Conservation (phyloP, 306 rosid genomes). For the Acacia acuminata region DNA sequence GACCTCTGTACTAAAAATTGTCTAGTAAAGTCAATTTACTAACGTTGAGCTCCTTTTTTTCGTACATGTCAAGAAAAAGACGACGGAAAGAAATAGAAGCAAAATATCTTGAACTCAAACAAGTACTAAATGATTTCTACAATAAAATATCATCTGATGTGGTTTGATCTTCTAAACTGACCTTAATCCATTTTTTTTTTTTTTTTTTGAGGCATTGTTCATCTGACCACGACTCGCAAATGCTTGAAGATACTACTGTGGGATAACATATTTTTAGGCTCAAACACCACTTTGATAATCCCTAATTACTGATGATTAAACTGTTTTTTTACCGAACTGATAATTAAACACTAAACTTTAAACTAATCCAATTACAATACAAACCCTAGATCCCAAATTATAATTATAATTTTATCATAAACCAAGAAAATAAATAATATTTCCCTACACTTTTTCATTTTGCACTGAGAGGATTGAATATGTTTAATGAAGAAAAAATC, state of each 20-base stretch:
- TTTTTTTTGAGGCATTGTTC: background rate
- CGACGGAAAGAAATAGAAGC: background rate
- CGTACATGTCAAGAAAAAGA: background rate
- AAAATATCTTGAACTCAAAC: background rate
- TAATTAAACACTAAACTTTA: background rate
- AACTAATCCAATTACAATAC: background rate
- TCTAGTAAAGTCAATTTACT: background rate
- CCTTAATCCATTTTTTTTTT: background rate
- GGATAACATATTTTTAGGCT: background rate
- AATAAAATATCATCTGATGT: background rate
- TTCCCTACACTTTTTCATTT: background rate
- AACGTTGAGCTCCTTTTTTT: slow-evolving; percentile 6
- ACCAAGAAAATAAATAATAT: background rate
- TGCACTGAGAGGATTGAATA: background rate
- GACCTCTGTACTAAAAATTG: background rate
- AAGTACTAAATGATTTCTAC: background rate
- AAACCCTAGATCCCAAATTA: background rate
- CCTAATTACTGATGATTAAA: background rate
- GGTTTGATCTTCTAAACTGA: background rate
- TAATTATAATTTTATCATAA: background rate
- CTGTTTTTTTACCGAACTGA: background rate
- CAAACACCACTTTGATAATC: background rate
- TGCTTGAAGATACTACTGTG: background rate
- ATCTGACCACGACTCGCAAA: background rate
- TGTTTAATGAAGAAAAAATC: slow-evolving; percentile 14